These are phyloP conservation scores for Stylonectria norvegica DNA, from an alignment of 2,329 filamentous ascomycete genomes.

Conservation along the genomic window DNA sequence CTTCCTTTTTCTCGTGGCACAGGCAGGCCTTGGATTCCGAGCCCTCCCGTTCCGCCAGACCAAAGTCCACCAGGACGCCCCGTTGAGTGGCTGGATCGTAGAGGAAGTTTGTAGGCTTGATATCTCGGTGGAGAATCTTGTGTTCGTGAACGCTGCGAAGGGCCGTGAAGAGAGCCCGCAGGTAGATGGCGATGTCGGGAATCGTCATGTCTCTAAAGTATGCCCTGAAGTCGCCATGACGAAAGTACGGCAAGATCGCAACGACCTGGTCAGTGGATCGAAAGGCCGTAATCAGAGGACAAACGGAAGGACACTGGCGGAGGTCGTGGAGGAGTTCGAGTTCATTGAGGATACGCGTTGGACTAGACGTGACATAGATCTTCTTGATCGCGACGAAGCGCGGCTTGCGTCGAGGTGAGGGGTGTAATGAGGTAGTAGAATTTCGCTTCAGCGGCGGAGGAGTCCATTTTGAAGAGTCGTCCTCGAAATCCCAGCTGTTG, in stretches of 20 bases:
- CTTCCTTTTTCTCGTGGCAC: constrained; percentile 65
- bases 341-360: constrained; percentile 90
- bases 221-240: constrained; percentile 88
- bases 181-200: constrained; percentile 82
- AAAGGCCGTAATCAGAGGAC: constrained; percentile 96
- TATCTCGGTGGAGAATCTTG: constrained; percentile 87
- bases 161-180: constrained; percentile 82
- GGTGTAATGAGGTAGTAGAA: constrained; percentile 33
- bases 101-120: constrained; percentile 96
- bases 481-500: constrained; percentile 81
- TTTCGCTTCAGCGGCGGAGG: constrained; percentile 62
- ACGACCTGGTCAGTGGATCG: constrained; percentile 91
- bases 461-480: constrained; percentile 63
- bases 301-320: constrained; percentile 77
- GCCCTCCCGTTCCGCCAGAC: constrained; percentile 83
- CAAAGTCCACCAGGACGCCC: constrained; percentile 97
- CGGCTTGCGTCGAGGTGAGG: constrained; percentile 35
- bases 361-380: constrained; percentile 97
- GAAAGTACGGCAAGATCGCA: constrained; percentile 91
- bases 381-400: constrained; percentile 97
- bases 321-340: constrained; percentile 89
- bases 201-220: constrained; percentile 92
- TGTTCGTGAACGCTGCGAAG: constrained; percentile 78
- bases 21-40: constrained; percentile 75
- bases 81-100: constrained; percentile 78